phyloP scores from a whole-genome alignment of 2,329 filamentous ascomycete species.

The Keithomyces neogunnii region DNA sequence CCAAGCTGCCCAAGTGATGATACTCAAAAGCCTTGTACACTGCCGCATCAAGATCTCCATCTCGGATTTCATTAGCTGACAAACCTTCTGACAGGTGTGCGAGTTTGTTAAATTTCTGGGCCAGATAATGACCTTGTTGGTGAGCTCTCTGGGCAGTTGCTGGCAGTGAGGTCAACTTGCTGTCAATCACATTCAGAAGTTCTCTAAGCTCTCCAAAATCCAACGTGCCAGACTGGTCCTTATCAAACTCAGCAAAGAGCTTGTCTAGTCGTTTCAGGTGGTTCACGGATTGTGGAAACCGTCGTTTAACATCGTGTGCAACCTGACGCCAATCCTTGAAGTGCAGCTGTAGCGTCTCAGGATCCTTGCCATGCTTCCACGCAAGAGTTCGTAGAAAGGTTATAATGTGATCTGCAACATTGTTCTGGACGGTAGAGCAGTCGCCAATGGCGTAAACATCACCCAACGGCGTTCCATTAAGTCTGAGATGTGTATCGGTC shows the following conservation, averaged over 20 bases:
- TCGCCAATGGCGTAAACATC: conserved; percentile 97
- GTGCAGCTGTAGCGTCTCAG: conserved; percentile 75
- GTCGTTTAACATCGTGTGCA: conserved; percentile 72
- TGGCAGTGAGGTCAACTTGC: conserved; percentile 85
- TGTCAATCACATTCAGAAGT: conserved; percentile 85
- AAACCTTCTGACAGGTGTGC: conserved; percentile 70
- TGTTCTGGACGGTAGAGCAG: conserved; percentile 95
- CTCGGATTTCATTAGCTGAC: conserved; percentile 67
- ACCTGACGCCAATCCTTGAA: conserved; percentile 86
- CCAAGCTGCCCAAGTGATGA: conserved; percentile 79
- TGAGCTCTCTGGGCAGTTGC: conserved; percentile 95
- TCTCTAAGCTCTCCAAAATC: conserved; percentile 89
- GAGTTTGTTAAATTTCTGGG: conserved; percentile 88
- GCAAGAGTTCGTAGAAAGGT: conserved; percentile 82
- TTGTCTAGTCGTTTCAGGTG: conserved; percentile 86
- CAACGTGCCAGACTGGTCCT: conserved; percentile 84
- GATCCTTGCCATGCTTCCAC: conserved; percentile 86
- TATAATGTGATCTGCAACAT: conserved; percentile 83
- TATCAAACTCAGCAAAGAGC: conserved; percentile 87
- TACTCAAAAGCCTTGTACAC: conserved; percentile 95
- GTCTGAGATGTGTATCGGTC: conserved; percentile 84
- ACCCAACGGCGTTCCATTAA: conserved; percentile 81
- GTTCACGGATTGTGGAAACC: conserved; percentile 82
- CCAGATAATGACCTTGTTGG: conserved; percentile 90
- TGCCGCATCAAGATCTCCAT: conserved; percentile 85